phyloP scores from a whole-genome alignment of 352 stramenopile species.

The Phytophthora tentaculata region DNA sequence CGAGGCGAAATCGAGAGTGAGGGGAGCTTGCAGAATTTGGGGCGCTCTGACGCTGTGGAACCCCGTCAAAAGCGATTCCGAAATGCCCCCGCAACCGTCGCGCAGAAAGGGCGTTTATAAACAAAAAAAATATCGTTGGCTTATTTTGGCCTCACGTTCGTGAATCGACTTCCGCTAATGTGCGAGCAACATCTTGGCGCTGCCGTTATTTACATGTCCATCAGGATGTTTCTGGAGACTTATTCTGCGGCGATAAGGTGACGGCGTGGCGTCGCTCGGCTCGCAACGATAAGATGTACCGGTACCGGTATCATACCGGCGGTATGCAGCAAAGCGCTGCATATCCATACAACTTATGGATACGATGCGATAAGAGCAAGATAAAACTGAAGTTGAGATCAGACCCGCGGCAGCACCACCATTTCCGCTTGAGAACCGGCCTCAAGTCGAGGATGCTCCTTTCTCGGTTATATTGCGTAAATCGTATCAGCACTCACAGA shows the following conservation, averaged over 20 bases:
- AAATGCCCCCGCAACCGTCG: constrained; percentile 20
- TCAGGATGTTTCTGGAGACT: background rate
- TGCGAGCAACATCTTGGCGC: background rate
- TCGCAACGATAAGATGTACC: background rate
- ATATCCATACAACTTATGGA: no score
- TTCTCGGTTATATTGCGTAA: constrained; percentile 10
- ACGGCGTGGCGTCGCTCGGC: background rate
- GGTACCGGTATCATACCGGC: no score
- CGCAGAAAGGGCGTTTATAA: constrained; percentile 3
- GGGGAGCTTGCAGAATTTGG: constrained; percentile 1
- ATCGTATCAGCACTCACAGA: constrained; percentile 10
- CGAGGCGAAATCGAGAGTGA: constrained; percentile 38
- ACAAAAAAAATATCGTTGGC: background rate
- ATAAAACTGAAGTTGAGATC: constrained; percentile 29
- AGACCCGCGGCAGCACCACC: constrained; percentile 22
- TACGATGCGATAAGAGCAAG: no score
- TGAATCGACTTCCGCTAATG: no score
- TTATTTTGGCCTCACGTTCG: constrained; percentile 2
- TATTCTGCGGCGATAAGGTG: constrained; percentile 2
- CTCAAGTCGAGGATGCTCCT: no score
- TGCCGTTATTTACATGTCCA: background rate
- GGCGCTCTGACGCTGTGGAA: constrained; percentile 12
- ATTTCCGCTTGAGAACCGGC: no score
- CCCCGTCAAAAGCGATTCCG: constrained; percentile 28
- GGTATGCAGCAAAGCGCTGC: constrained; percentile 11